Base-by-base conservation (phyloP, 345 rosid genomes). In the Ceriops decandra region DNA sequence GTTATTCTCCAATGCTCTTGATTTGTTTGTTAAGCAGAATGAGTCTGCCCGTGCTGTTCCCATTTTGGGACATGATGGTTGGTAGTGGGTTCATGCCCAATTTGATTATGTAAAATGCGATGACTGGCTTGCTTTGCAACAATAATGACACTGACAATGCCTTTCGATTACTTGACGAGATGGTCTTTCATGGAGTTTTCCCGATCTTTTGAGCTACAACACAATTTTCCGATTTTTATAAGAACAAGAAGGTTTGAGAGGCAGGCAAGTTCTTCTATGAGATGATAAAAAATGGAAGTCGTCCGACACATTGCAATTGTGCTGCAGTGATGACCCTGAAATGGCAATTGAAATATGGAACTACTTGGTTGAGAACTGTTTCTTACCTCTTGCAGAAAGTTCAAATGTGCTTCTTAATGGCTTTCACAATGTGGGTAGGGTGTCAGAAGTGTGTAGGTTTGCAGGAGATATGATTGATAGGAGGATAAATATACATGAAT, bases 321-420 rank as follows among this genome's bases (percentile, higher is more conserved):
- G 74, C 77, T n/a, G 30, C 74, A 4, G 78, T 1, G 81, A 80
- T 57, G 91, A 87, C 71, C 86, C 87, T 24, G 87, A 87, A 77
- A 75, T 64, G 68, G 87, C 85, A n/a, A 77, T 82, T 31, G 80
- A 85, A 38, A 82, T 87, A 70, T 87, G 91, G 91, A 70, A 80
- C 74, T 82, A 76, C 77, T 74, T 85, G 82, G 72, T 75, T 19
- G 82, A 85, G 56, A 83, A 82, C 72, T 31, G 61, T 52, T 72
- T 76, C 57, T 68, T 28, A 4, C 81, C 82, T 67, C 78, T 82
- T 35, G 85, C 80, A 70, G 82, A 53, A 27, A 76, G 86, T 19
- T 81, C 85, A 19, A 87, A 80, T 68, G 80, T 68, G 6, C 63
- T 83, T 64, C 91, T 87, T 21, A 54, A 80, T 66, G 91, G 87